phyloP scores from a whole-genome alignment of 1,284 basidiomycete genomes.

The Trametes hirsuta region DNA sequence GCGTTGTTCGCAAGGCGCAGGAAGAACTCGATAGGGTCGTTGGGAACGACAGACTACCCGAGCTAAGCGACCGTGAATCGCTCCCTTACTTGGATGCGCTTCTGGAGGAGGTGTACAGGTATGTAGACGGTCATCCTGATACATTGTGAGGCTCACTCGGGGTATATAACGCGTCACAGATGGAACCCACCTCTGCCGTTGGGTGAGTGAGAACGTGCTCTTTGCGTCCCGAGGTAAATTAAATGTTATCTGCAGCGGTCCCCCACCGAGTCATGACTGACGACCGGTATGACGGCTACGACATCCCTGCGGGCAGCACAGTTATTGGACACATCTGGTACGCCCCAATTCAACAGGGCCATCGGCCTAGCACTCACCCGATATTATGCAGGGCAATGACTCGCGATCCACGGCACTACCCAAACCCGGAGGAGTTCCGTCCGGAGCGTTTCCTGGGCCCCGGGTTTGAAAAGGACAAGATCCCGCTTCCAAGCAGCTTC shows the following conservation, averaged over 20 bases:
- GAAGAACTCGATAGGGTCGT: conserved; percentile 25
- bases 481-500: conserved; percentile 3
- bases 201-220: not conserved
- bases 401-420: conserved; percentile 23
- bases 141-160: not conserved
- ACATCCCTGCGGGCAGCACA: conserved; percentile 48
- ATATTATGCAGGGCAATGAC: conserved; percentile 32
- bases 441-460: conserved; percentile 31
- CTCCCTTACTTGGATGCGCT: conserved; percentile 45
- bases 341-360: no score
- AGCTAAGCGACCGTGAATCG: conserved; percentile 20
- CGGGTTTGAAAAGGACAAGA: not conserved
- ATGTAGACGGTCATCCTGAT: not conserved
- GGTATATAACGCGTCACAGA: not conserved
- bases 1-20: conserved; percentile 20
- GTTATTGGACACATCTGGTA: conserved; percentile 52
- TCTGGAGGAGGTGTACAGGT: conserved; percentile 53
- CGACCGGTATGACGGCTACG: conserved; percentile 48
- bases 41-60: conserved; percentile 21
- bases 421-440: conserved; percentile 30
- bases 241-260: conserved; percentile 4
- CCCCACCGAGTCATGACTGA: conserved; percentile 40
- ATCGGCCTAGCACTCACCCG: not conserved
- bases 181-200: conserved; percentile 20
- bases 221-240: no score